A percentile compares a stretch with the other conserved stretches of the same genome.
Conservation (phyloP, 257 asterid genomes). For the Solanum bulbocastanum region DNA sequence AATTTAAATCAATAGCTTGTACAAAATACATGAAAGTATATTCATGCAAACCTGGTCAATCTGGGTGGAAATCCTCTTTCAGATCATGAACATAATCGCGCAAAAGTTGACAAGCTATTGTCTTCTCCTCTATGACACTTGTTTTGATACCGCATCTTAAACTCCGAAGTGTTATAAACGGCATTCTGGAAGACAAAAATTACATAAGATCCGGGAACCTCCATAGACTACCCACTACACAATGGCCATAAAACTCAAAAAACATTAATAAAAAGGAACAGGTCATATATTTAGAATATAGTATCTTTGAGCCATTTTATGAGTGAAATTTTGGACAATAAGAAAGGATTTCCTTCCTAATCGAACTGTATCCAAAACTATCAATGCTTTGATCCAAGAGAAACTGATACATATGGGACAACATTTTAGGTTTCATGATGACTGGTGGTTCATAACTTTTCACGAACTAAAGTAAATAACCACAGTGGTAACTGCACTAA, state of each 20-base stretch:
- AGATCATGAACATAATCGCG: conserved; percentile 96
- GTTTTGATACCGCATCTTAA: conserved; percentile 45
- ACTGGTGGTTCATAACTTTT: not conserved
- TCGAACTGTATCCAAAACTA: not conserved
- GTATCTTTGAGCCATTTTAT: not conserved
- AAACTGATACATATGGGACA: not conserved
- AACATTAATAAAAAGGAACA: not conserved
- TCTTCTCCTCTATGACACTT: conserved; percentile 70
- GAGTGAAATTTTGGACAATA: not conserved
- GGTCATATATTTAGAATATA: not conserved
- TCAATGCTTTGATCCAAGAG: not conserved
- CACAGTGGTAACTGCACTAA: not conserved
- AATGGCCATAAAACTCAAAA: not conserved
- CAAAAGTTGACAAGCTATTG: conserved; percentile 94
- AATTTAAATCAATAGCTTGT: not conserved
- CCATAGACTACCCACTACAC: not conserved
- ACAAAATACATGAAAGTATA: not conserved
- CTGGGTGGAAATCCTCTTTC: conserved; percentile 95
- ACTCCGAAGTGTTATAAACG: too few relatives aligned
- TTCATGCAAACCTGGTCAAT: conserved; percentile 77
- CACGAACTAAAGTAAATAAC: not conserved
- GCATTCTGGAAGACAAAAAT: conserved; percentile 30
- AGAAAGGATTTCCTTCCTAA: not conserved
- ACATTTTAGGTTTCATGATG: not conserved
- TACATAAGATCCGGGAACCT: not conserved